A percentile compares a stretch with the other conserved stretches of the same genome.
Evolutionary conservation across 768 basidiomycete species (phyloP).

Genomic region (Tricholomella constricta): DNA sequence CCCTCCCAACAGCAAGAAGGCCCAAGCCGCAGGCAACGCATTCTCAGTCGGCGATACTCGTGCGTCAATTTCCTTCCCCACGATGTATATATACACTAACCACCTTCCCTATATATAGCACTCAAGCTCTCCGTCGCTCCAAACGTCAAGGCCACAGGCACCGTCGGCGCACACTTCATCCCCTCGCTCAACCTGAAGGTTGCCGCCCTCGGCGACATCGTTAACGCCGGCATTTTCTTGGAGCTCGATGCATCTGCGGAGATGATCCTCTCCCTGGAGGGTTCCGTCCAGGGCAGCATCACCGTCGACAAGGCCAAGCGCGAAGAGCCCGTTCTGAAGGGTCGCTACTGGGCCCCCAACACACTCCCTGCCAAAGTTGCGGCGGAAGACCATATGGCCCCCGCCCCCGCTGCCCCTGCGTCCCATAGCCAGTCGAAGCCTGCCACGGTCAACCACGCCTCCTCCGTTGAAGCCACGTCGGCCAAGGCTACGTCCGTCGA

Average conservation of each 20-base stretch:
- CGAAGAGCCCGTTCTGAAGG: neutral
- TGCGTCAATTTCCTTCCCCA: constrained; percentile 25
- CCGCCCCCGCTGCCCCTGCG: neutral
- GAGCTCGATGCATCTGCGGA: constrained; percentile 40
- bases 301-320: constrained; percentile 14
- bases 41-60: constrained; percentile 44
- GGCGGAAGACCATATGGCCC: neutral
- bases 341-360: constrained; percentile 6
- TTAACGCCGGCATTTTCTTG: constrained; percentile 42
- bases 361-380: neutral
- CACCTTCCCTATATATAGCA: constrained; percentile 24
- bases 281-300: constrained; percentile 9
- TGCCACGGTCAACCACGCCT: neutral
- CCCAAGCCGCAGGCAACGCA: constrained; percentile 16
- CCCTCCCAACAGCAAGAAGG: constrained; percentile 35
- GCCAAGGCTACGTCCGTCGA: neutral
- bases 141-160: constrained; percentile 41
- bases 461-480: too few relatives aligned
- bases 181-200: constrained; percentile 50
- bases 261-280: constrained; percentile 29
- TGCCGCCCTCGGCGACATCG: constrained; percentile 36
- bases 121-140: constrained; percentile 44
- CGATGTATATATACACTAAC: neutral
- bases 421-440: neutral
- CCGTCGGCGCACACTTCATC: constrained; percentile 48